Conservation (phyloP, 2,329 filamentous ascomycete genomes). For the Trichoderma sp. region DNA sequence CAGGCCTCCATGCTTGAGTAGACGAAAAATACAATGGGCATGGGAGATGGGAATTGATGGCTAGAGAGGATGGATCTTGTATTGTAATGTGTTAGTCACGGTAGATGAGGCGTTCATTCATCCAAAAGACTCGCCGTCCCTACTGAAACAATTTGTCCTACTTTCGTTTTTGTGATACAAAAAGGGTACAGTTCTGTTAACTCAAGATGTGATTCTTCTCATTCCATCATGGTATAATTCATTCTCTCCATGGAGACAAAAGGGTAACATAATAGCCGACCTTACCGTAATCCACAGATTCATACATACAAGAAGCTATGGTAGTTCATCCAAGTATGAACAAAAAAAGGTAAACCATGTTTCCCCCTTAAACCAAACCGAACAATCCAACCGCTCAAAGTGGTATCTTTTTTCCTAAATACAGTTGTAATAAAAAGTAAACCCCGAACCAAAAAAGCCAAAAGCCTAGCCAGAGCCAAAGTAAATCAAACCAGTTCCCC, state of each 20-base stretch:
- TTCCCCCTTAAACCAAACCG: not conserved
- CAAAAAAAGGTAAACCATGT: not conserved
- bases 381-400: constrained; percentile 10
- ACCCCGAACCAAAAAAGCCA: not conserved
- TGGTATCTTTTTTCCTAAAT: constrained; percentile 14
- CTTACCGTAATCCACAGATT: not conserved
- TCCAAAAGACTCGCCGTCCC: constrained; percentile 29
- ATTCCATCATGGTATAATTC: constrained; percentile 12
- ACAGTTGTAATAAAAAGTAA: not conserved
- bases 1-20: constrained; percentile 95
- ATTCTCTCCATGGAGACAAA: not conserved
- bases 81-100: constrained; percentile 31
- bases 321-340: constrained; percentile 7
- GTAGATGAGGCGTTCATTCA: constrained; percentile 32
- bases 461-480: not conserved
- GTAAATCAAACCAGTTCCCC: not conserved
- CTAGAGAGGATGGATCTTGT: constrained; percentile 20
- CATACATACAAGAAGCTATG: constrained; percentile 2
- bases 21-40: constrained; percentile 19
- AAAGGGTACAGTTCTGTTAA: not conserved
- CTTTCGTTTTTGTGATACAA: not conserved
- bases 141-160: not conserved
- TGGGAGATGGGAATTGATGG: not conserved
- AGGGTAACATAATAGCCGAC: not conserved
- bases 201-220: not conserved